These are phyloP conservation scores for Tolypocladium nubicola DNA, from an alignment of 2,329 filamentous ascomycete genomes.

Conservation along the genomic window DNA sequence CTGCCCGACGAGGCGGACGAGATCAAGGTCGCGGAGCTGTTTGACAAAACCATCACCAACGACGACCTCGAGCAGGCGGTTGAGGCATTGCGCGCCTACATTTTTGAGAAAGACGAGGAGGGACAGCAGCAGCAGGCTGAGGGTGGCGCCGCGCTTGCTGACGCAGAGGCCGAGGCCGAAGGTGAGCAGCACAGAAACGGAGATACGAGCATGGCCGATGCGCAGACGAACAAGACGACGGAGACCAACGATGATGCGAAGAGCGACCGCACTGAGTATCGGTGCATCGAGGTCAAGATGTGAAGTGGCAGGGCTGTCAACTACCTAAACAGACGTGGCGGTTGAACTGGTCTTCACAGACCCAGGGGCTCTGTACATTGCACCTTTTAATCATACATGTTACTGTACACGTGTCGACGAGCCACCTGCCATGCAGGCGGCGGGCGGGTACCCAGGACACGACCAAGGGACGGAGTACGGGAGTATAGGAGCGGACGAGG, in stretches of 20 bases:
- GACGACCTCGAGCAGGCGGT: constrained; percentile 14
- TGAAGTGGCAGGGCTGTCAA: not conserved
- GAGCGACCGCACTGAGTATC: not conserved
- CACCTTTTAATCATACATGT: not conserved
- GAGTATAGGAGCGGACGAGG: not conserved
- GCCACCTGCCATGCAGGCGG: not conserved
- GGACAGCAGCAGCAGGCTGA: constrained; percentile 5
- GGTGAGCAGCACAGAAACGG: not conserved
- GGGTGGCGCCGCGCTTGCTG: constrained; percentile 2
- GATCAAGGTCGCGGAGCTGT: constrained; percentile 13
- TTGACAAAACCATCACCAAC: constrained; percentile 15
- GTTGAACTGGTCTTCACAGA: not conserved
- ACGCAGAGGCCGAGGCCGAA: not conserved
- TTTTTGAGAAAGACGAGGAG: constrained; percentile 13
- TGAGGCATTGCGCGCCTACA: constrained; percentile 13
- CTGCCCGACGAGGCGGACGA: constrained; percentile 14
- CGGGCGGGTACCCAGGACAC: not conserved
- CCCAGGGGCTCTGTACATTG: not conserved
- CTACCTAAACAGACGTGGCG: not conserved
- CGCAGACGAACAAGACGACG: not conserved
- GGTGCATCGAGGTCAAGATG: constrained; percentile 1
- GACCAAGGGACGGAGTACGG: not conserved
- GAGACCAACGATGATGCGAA: not conserved
- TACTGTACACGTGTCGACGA: not conserved
- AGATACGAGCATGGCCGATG: constrained; percentile 9